A percentile compares a stretch with the other conserved stretches of the same genome.
phyloP scores from a whole-genome alignment of 2,329 filamentous ascomycete genomes.

The Aspergillus terreus region DNA sequence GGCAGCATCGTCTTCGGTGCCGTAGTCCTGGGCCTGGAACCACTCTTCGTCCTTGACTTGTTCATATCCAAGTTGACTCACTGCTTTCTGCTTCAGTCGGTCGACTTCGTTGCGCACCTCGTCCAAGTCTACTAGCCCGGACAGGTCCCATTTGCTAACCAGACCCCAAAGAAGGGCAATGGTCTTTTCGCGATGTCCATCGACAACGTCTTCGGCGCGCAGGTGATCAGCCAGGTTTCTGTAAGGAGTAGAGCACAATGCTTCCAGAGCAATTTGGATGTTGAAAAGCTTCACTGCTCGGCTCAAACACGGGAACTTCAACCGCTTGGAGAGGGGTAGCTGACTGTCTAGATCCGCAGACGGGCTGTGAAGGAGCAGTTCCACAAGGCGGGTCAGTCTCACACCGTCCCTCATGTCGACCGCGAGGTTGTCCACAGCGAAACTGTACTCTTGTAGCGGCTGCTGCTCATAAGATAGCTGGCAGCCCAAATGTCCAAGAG shows the following conservation, averaged over 20 bases:
- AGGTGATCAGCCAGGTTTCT: conserved; percentile 42
- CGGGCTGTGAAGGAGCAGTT: conserved; percentile 51
- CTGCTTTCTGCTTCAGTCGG: conserved; percentile 35
- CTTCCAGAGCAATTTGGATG: conserved; percentile 54
- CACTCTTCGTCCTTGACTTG: conserved; percentile 15
- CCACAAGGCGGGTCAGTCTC: conserved; percentile 56
- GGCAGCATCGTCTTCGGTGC: conserved; percentile 22
- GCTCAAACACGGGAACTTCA: conserved; percentile 56
- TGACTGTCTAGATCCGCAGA: conserved; percentile 22
- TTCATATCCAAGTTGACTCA: conserved; percentile 13
- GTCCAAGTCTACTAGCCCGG: conserved; percentile 52
- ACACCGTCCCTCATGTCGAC: conserved; percentile 61
- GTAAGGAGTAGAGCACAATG: conserved; percentile 44
- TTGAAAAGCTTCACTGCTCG: conserved; percentile 58
- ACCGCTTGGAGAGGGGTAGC: conserved; percentile 52
- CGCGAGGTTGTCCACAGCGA: conserved; percentile 57
- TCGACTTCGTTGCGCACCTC: conserved; percentile 52
- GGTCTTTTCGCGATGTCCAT: conserved; percentile 63
- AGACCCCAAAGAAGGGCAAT: conserved; percentile 59
- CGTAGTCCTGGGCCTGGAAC: conserved; percentile 10
- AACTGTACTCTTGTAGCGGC: conserved; percentile 57
- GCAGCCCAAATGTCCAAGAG: conserved; percentile 56
- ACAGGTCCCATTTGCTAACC: conserved; percentile 55
- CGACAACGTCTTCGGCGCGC: conserved; percentile 57
- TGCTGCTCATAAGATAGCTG: conserved; percentile 53